A percentile compares a stretch with the other conserved stretches of the same genome.
Conservation (phyloP, 2,329 filamentous ascomycete genomes). For the Zasmidium angulare region DNA sequence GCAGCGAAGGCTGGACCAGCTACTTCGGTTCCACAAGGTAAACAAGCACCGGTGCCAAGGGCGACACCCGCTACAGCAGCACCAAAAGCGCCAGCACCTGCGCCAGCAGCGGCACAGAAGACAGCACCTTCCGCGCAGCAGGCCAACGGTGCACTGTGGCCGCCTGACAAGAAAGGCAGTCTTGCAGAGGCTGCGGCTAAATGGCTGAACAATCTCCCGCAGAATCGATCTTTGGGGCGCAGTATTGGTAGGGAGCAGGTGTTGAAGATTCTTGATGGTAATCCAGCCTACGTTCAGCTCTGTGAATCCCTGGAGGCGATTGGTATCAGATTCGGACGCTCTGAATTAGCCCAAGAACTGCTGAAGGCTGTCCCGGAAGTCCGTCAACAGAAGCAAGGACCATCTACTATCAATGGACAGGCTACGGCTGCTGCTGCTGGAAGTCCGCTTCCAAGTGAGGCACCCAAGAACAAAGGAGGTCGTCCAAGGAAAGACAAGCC, state of each 20-base stretch:
- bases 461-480: constrained; percentile 21
- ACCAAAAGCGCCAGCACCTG: not conserved
- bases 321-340: constrained; percentile 52
- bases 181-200: constrained; percentile 52
- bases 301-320: constrained; percentile 54
- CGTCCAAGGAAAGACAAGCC: constrained; percentile 20
- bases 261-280: constrained; percentile 49
- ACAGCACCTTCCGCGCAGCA: constrained; percentile 2
- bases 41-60: not conserved
- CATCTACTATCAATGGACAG: not conserved
- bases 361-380: constrained; percentile 46
- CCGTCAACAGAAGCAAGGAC: constrained; percentile 11
- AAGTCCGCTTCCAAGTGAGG: constrained; percentile 4
- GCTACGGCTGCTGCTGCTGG: constrained; percentile 17
- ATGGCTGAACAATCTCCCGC: constrained; percentile 45
- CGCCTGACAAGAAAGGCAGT: constrained; percentile 49
- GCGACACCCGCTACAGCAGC: not conserved
- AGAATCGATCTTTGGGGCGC: constrained; percentile 47
- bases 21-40: not conserved
- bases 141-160: constrained; percentile 44
- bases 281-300: constrained; percentile 57
- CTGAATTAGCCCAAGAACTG: constrained; percentile 54
- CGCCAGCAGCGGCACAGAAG: constrained; percentile 3
- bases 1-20: not conserved
- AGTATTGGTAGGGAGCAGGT: constrained; percentile 43